These are phyloP conservation scores for Eutrema heterophyllum DNA, from an alignment of 345 rosid genomes.

Conservation along the genomic window DNA sequence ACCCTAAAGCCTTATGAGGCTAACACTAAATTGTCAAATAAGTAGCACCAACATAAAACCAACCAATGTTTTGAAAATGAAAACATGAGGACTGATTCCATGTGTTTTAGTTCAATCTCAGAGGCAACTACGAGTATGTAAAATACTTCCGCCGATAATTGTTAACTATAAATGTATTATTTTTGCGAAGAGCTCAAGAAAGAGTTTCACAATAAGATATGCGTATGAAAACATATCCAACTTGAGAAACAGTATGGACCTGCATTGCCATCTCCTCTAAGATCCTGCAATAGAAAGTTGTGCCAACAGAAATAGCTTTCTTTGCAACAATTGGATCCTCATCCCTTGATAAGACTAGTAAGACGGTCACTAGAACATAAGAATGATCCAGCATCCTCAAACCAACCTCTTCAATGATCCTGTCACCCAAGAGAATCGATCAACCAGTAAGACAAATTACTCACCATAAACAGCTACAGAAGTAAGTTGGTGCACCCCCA, in stretches of 20 bases:
- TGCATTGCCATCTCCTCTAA: slow-evolving; percentile 80
- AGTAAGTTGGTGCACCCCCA: background rate
- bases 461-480: slow-evolving; percentile 5
- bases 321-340: slow-evolving; percentile 51
- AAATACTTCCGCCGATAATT: background rate
- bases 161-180: background rate
- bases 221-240: background rate
- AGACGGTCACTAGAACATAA: slow-evolving; percentile 46
- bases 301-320: slow-evolving; percentile 62
- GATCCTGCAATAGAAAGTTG: slow-evolving; percentile 50
- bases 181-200: background rate
- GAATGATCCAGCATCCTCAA: slow-evolving; percentile 62
- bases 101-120: background rate
- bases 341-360: slow-evolving; percentile 61
- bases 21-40: background rate
- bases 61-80: background rate
- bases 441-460: slow-evolving; percentile 12
- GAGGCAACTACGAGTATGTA: background rate
- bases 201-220: background rate
- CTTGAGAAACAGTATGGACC: slow-evolving; percentile 41
- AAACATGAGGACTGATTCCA: slow-evolving; percentile 2
- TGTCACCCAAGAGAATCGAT: slow-evolving; percentile 37
- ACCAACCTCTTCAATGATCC: slow-evolving; percentile 79
- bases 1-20: background rate
- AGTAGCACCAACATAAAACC: background rate